Evolutionary conservation across 148 eudicot species (phyloP).

Genomic region (Euryodendron excelsum): DNA sequence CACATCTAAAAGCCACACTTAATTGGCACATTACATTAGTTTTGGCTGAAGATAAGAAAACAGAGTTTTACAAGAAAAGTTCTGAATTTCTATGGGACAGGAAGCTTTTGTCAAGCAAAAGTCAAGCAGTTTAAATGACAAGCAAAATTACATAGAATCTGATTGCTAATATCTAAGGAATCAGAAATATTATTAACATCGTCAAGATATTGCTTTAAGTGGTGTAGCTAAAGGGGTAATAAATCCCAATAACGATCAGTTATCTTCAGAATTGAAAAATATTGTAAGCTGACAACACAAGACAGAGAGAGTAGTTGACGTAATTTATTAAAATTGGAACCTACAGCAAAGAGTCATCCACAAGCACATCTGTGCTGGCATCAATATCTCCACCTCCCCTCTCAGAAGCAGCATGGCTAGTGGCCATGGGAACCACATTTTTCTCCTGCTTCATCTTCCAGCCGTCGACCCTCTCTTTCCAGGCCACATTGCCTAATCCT

Average conservation of each 20-base stretch:
- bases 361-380: constrained; percentile 59
- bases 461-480: constrained; percentile 72
- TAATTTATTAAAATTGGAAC: constrained; percentile 16
- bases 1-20: neutral
- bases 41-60: neutral
- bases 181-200: neutral
- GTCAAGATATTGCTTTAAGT: neutral
- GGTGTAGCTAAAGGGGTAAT: neutral
- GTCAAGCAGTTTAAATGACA: constrained; percentile 5
- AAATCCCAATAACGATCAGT: neutral
- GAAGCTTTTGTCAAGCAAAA: neutral
- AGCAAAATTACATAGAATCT: neutral
- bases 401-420: constrained; percentile 70
- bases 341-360: constrained; percentile 58
- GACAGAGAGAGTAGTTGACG: neutral
- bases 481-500: constrained; percentile 61
- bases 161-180: neutral
- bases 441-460: constrained; percentile 66
- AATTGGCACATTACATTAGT: neutral
- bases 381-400: constrained; percentile 70
- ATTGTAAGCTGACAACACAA: neutral
- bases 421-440: constrained; percentile 50
- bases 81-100: neutral
- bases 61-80: neutral
- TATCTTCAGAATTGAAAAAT: neutral